Evolutionary conservation across 1,284 basidiomycete species (phyloP), one percentile per base, ranked within the genome.

Genomic region (Sporisorium sorghi): DNA sequence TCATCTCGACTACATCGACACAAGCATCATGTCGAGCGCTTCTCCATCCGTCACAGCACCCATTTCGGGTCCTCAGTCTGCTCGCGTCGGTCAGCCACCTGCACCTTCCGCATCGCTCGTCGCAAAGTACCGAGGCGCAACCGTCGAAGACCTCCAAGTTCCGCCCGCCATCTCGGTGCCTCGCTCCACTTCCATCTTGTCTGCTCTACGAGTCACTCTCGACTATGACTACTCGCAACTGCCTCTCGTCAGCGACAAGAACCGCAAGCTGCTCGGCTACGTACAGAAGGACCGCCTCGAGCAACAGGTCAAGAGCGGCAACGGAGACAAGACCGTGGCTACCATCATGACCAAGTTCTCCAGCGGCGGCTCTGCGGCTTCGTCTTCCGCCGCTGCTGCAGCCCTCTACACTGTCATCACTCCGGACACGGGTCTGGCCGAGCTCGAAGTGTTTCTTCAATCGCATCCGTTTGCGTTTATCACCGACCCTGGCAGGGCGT

Each of bases 221-320:
- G 80, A 82, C 61, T 77, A 82, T 58, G 79, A 82, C 67, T 82
- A 80, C 65, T 71, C 69, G 23, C 80, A 81, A 52, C 66, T 82
- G 4, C 79, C 80, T 12, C 76, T 81, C 12, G 64, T 80, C 35
- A 68, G 67, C 48, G 69, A 72, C 33, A 76, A 76, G 52, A 73
- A 78, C 42, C 67, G 71, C 8, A 77, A 77, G 56, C 50, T 79
- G 59, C 61, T 68, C 43, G 82, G 81, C 24, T 84, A 81, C 50
- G 73, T 82, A 17, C 79, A 82, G 32, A 72, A 83, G 57, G 61
- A 72, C 24, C 71, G 68, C 15, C 71, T 83, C 23, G 64, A 76
- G 35, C 49, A 67, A 37, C 65, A 73, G 33, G 50, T 76, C 46
- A 62, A 74, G 28, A 42, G 52, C 46, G 79, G 73, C 26, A 67